These are phyloP conservation scores for Pythium graminicola DNA, from an alignment of 352 stramenopile genomes.

Conservation along the genomic window DNA sequence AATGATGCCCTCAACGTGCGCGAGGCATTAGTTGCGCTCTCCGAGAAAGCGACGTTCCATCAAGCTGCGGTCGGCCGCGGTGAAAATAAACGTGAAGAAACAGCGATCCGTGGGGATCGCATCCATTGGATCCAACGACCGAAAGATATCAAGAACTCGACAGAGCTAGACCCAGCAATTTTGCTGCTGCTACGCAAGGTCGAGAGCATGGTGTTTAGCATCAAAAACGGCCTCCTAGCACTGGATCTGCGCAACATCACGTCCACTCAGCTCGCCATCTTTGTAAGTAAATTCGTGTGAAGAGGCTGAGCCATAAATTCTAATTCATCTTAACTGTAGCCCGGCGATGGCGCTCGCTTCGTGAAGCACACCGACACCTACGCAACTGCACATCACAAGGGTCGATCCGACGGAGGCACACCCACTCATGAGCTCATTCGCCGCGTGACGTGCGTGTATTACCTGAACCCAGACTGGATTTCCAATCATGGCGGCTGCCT, in stretches of 20 bases:
- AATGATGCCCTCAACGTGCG: conserved; percentile 30
- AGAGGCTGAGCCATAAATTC: no score
- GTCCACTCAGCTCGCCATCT: conserved; percentile 70
- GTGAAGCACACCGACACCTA: conserved; percentile 68
- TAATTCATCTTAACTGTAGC: no score
- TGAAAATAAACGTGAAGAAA: conserved; percentile 35
- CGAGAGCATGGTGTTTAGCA: conserved; percentile 43
- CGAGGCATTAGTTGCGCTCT: conserved; percentile 31
- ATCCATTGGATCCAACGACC: conserved; percentile 61
- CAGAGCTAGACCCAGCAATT: conserved; percentile 29
- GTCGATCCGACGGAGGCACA: conserved; percentile 12
- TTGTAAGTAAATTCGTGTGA: conserved; percentile 34
- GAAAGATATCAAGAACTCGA: conserved; percentile 27
- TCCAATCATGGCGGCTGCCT: conserved; percentile 52
- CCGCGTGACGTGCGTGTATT: conserved; percentile 81
- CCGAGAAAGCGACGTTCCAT: conserved; percentile 30
- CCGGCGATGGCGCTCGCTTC: conserved; percentile 59
- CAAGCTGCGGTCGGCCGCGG: conserved; percentile 43
- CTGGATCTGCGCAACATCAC: conserved; percentile 60
- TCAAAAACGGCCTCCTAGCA: conserved; percentile 43
- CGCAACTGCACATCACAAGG: conserved; percentile 28
- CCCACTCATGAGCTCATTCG: conserved; percentile 30
- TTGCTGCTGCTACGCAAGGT: conserved; percentile 39
- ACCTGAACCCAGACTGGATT: conserved; percentile 74
- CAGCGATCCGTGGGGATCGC: conserved; percentile 46